These are phyloP conservation scores for Chloropicon primus DNA, from an alignment of 139 green algal genomes.

Conservation along the genomic window DNA sequence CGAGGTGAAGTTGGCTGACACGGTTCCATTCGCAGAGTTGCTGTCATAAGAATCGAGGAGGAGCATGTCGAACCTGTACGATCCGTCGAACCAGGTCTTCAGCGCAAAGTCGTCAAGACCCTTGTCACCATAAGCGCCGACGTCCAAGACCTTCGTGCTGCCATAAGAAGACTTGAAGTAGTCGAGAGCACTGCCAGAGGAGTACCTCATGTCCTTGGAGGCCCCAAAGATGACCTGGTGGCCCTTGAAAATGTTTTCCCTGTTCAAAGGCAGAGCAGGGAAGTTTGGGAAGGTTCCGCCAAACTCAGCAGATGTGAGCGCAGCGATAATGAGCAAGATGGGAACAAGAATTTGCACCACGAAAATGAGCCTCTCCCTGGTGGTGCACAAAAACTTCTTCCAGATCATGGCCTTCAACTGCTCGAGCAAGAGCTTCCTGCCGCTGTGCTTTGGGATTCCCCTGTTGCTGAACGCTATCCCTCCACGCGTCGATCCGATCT, in stretches of 20 bases:
- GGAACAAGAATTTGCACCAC: not conserved
- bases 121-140: not conserved
- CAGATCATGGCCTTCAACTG: not conserved
- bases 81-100: not conserved
- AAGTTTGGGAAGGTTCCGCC: not conserved
- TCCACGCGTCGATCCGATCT: not conserved
- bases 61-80: constrained; percentile 7
- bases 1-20: constrained; percentile 10
- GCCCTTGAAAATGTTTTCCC: not conserved
- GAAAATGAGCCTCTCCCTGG: not conserved
- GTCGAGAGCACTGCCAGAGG: not conserved
- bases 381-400: not conserved
- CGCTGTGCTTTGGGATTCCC: not conserved
- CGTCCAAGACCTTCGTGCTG: not conserved
- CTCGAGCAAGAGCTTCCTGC: not conserved
- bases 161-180: not conserved
- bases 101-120: not conserved
- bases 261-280: not conserved
- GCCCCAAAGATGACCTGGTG: not conserved
- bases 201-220: not conserved
- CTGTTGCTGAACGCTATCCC: not conserved
- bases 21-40: not conserved
- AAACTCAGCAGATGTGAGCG: not conserved
- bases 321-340: not conserved
- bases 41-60: constrained; percentile 7